These are phyloP conservation scores for Teunomyces pallodes DNA, from an alignment of 805 yeast species.

Conservation along the genomic window DNA sequence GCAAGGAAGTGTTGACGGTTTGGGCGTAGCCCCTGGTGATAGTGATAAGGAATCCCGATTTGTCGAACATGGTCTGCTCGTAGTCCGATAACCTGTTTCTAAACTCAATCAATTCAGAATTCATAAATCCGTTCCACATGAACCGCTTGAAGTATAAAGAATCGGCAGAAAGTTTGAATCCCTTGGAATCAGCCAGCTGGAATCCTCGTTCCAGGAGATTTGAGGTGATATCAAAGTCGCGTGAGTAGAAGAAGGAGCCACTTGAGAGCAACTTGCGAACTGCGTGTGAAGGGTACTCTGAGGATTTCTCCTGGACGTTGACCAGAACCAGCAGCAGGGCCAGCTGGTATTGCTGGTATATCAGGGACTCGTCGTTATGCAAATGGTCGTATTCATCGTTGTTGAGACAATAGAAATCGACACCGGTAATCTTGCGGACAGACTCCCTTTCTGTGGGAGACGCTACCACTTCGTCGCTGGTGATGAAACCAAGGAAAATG, in stretches of 20 bases:
- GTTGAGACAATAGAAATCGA: slow-evolving; percentile 63
- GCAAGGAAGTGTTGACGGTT: slow-evolving; percentile 35
- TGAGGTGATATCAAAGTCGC: slow-evolving; percentile 45
- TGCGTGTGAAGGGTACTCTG: slow-evolving; percentile 42
- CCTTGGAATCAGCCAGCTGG: slow-evolving; percentile 8
- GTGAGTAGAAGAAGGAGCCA: slow-evolving; percentile 50
- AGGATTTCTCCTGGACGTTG: slow-evolving; percentile 15
- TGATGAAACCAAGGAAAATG: slow-evolving; percentile 57
- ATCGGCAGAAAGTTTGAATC: slow-evolving; percentile 29
- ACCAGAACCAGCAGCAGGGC: slow-evolving; percentile 3
- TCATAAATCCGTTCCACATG: slow-evolving; percentile 52
- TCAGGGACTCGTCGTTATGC: slow-evolving; percentile 1
- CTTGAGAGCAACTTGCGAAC: slow-evolving; percentile 43
- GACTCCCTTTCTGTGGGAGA: slow-evolving; percentile 55
- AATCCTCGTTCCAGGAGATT: slow-evolving; percentile 46
- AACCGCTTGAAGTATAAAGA: slow-evolving; percentile 44
- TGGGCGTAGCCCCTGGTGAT: slow-evolving; percentile 53
- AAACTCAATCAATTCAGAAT: slow-evolving; percentile 44
- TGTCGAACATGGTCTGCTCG: slow-evolving; percentile 44
- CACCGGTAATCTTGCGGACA: slow-evolving; percentile 54
- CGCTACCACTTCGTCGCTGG: slow-evolving; percentile 55
- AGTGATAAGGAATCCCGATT: slow-evolving; percentile 45
- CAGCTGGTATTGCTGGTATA: slow-evolving; percentile 1
- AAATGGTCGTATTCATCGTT: slow-evolving; percentile 51
- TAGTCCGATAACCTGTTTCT: slow-evolving; percentile 39